These are phyloP conservation scores for Aspergillus hortae DNA, from an alignment of 2,329 filamentous ascomycete genomes.

Conservation along the genomic window DNA sequence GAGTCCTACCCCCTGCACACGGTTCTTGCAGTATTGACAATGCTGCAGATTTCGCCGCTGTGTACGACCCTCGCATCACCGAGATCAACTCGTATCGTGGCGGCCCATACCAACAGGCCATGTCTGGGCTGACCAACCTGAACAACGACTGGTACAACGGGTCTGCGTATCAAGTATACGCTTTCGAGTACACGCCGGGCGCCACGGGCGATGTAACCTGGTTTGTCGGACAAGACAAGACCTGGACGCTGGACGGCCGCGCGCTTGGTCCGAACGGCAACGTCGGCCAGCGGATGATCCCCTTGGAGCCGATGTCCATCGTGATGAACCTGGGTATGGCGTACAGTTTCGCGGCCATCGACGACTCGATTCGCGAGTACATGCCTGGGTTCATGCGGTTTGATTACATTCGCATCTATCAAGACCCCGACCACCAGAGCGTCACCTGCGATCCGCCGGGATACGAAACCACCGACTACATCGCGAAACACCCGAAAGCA, in stretches of 20 bases:
- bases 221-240: constrained; percentile 63
- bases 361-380: constrained; percentile 53
- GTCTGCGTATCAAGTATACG: constrained; percentile 60
- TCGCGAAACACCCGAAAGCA: constrained; percentile 56
- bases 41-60: constrained; percentile 55
- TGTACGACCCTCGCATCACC: constrained; percentile 59
- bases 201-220: constrained; percentile 60
- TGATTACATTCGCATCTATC: constrained; percentile 69
- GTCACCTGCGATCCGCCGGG: constrained; percentile 66
- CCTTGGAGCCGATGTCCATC: constrained; percentile 64
- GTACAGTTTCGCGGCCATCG: constrained; percentile 60
- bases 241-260: constrained; percentile 60
- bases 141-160: constrained; percentile 67
- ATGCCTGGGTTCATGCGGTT: constrained; percentile 65
- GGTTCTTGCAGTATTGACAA: not conserved
- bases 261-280: constrained; percentile 67
- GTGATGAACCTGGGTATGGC: constrained; percentile 71
- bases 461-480: constrained; percentile 66
- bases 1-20: constrained; percentile 7
- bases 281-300: constrained; percentile 61
- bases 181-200: constrained; percentile 62
- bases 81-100: constrained; percentile 60
- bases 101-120: constrained; percentile 60
- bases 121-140: constrained; percentile 59
- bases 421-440: constrained; percentile 55